Evolutionary conservation across 2,329 filamentous ascomycete species (phyloP), one percentile per base, ranked within the genome.

Genomic region (Cadophora luteo-olivacea): DNA sequence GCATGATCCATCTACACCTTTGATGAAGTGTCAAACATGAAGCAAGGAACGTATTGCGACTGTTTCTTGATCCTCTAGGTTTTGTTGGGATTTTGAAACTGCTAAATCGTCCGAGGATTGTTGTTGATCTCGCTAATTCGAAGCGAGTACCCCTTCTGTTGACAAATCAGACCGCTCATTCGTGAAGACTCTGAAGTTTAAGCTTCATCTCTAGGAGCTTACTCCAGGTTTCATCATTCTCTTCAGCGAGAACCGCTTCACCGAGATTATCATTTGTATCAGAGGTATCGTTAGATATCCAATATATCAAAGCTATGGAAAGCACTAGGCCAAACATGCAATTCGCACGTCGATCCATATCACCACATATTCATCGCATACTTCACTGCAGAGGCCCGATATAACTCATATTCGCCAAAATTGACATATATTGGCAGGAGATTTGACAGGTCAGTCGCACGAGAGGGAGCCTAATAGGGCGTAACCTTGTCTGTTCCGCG

Each of bases 91-190:
- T 49, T 22, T 49, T 45, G 41, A 45, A 22, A 49, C 19, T 55
- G 25, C 52, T 33, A 9, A 45, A 36, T 58, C 55, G 5, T 24
- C n/a, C 4, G n/a, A 36, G 24, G n/a, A 38, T 41, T n/a, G 8
- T 38, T 58, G 57, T 60, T 60, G 33, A 29, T 41, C 57, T 60
- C 57, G 57, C 57, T 60, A 60, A 60, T 22, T 49, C 7, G 33
- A 19, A 60, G 36, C 33, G 33, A 41, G 36, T 41, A 9, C 36
- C 36, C 36, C 22, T 29, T 60, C 45, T 41, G 33, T 45, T 41
- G 12, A 38, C n/a, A 38, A 33, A 14, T 41, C 8, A 11, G n/a
- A 49, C 29, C 5, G 8, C 19, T 49, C n/a, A 22, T n/a, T 5
- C 19, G 6, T 22, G 45, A n/a, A 22, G 41, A 19, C 16, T 5